phyloP scores from a whole-genome alignment of 352 stramenopile genomes.

The Pythium scleroteichum region DNA sequence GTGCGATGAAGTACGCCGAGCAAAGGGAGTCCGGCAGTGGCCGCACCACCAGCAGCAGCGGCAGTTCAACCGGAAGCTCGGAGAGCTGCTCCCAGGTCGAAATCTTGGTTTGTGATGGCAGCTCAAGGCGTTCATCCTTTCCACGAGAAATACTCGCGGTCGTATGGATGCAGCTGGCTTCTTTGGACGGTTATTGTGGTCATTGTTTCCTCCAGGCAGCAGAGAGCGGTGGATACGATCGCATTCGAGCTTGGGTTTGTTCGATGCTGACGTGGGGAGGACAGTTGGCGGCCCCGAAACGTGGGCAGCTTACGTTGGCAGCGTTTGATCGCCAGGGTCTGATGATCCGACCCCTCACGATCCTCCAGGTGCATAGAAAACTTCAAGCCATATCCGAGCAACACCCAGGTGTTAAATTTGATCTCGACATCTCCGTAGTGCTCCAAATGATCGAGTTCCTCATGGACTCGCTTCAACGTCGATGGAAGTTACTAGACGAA shows the following conservation, averaged over 20 bases:
- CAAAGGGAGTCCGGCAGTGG: constrained; percentile 3
- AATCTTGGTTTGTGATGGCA: constrained; percentile 28
- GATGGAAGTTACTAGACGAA: constrained; percentile 53
- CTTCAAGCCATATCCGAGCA: constrained; percentile 61
- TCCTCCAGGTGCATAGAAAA: constrained; percentile 52
- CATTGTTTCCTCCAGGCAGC: constrained; percentile 79
- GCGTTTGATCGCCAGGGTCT: constrained; percentile 75
- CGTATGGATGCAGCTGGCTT: constrained; percentile 84
- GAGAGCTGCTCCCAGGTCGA: constrained; percentile 16
- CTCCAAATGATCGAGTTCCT: constrained; percentile 80
- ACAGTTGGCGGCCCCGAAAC: constrained; percentile 36
- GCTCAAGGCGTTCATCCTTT: constrained; percentile 27
- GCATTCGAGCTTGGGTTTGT: constrained; percentile 76
- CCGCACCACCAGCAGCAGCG: background rate
- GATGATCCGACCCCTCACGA: constrained; percentile 58
- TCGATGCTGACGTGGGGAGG: constrained; percentile 78
- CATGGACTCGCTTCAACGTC: constrained; percentile 56
- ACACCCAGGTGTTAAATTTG: constrained; percentile 62
- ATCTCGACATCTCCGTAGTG: constrained; percentile 73
- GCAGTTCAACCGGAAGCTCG: background rate
- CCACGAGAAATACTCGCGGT: constrained; percentile 68
- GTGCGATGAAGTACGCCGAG: constrained; percentile 56
- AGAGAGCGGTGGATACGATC: constrained; percentile 71
- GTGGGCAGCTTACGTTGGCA: constrained; percentile 41
- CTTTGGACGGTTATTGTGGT: constrained; percentile 79